These are phyloP conservation scores for Lotmaria passim DNA, from an alignment of 208 protist genomes.

Conservation along the genomic window DNA sequence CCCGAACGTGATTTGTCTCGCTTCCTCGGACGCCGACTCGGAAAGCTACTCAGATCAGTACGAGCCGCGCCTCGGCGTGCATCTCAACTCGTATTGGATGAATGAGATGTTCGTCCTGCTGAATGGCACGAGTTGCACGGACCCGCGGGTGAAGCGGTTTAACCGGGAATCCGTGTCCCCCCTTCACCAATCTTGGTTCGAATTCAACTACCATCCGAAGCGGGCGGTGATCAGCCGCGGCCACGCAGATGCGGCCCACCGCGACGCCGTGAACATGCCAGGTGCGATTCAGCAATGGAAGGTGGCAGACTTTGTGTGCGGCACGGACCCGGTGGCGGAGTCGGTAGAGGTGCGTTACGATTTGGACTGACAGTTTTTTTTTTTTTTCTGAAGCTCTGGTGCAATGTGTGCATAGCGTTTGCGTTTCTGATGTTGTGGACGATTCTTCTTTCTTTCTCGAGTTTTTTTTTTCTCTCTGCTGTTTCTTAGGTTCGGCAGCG, in stretches of 20 bases:
- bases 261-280: slow-evolving; percentile 67
- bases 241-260: slow-evolving; percentile 47
- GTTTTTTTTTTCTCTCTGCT: background rate
- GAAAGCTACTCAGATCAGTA: slow-evolving; percentile 82
- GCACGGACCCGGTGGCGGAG: slow-evolving; percentile 1
- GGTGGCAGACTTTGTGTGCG: slow-evolving; percentile 80
- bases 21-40: slow-evolving; percentile 52
- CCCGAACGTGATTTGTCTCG: slow-evolving; percentile 79
- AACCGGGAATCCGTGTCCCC: slow-evolving; percentile 16
- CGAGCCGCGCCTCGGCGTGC: slow-evolving; percentile 78
- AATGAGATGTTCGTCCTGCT: slow-evolving; percentile 83
- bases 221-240: slow-evolving; percentile 9
- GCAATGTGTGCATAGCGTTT: slow-evolving; percentile 4
- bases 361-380: slow-evolving; percentile 40
- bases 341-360: slow-evolving; percentile 56
- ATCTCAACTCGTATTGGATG: slow-evolving; percentile 93
- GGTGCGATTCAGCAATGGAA: slow-evolving; percentile 53
- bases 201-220: slow-evolving; percentile 68
- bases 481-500: too few relatives aligned
- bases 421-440: background rate
- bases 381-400: slow-evolving; percentile 9
- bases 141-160: slow-evolving; percentile 16
- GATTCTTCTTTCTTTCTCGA: too few relatives aligned
- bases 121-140: slow-evolving; percentile 59
- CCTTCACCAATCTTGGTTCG: slow-evolving; percentile 62